Evolutionary conservation across 2,329 filamentous ascomycete genomes (phyloP).

Genomic region (Pyrenophora graminea): DNA sequence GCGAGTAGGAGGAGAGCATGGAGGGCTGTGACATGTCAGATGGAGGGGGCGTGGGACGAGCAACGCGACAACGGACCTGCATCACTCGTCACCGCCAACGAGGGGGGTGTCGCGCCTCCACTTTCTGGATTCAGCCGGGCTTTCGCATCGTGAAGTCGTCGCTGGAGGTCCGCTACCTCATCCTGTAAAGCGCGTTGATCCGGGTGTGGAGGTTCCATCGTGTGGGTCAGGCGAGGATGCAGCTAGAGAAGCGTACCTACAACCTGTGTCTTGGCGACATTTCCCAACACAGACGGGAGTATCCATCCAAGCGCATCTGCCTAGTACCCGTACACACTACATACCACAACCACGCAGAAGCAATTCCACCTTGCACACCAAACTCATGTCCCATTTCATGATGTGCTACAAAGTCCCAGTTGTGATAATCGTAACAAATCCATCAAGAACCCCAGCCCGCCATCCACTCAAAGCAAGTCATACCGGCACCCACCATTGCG

Average conservation of each 20-base stretch:
- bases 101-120: conserved; percentile 8
- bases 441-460: neutral
- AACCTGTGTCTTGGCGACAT: conserved; percentile 28
- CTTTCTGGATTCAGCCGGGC: conserved; percentile 50
- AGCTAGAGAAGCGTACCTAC: conserved; percentile 6
- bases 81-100: conserved; percentile 18
- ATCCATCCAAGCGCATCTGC: neutral
- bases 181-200: conserved; percentile 43
- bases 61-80: conserved; percentile 19
- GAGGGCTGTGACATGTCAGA: conserved; percentile 26
- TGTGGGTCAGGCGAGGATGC: conserved; percentile 17
- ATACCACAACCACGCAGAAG: neutral
- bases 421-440: conserved; percentile 19
- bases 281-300: conserved; percentile 13
- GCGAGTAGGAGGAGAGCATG: conserved; percentile 78
- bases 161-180: conserved; percentile 65
- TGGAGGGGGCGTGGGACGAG: neutral
- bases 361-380: neutral
- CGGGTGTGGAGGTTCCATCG: conserved; percentile 32
- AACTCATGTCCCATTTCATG: neutral
- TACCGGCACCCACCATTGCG: too few species aligned
- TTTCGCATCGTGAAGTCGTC: conserved; percentile 53
- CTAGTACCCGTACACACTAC: neutral
- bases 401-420: conserved; percentile 10
- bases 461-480: too few species aligned